Conservation (phyloP, 805 yeast species). For the Zygoascus flipseniorum region DNA sequence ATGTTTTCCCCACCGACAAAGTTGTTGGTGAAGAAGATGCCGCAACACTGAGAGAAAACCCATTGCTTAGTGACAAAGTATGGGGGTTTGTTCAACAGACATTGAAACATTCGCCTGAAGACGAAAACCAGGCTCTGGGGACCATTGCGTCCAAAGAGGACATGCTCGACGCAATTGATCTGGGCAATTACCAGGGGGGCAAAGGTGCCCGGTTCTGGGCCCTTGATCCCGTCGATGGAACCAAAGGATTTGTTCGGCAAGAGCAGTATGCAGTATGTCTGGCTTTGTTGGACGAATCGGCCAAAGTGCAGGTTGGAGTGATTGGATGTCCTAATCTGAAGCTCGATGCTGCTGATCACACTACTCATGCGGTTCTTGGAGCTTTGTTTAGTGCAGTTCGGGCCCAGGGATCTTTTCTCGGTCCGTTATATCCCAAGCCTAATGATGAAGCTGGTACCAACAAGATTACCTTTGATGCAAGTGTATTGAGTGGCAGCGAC, state of each 20-base stretch:
- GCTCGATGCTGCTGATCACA: constrained; percentile 28
- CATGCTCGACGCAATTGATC: constrained; percentile 60
- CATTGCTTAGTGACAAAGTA: constrained; percentile 44
- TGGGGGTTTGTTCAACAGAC: constrained; percentile 40
- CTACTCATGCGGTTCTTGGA: constrained; percentile 32
- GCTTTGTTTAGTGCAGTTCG: constrained; percentile 65
- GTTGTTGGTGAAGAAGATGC: constrained; percentile 96
- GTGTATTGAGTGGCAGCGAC: constrained; percentile 29
- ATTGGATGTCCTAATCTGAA: constrained; percentile 90
- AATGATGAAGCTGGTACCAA: constrained; percentile 25
- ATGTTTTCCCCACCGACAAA: constrained; percentile 74
- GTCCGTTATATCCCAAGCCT: constrained; percentile 26
- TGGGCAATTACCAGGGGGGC: constrained; percentile 78
- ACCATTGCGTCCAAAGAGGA: constrained; percentile 32
- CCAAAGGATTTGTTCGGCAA: constrained; percentile 91
- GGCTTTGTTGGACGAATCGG: constrained; percentile 71
- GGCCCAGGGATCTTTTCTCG: constrained; percentile 59
- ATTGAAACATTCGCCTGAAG: constrained; percentile 22
- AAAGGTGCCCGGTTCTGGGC: constrained; percentile 85
- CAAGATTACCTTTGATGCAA: constrained; percentile 43
- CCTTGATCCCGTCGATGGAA: constrained; percentile 96
- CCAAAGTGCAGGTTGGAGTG: constrained; percentile 78
- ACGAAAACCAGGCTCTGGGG: constrained; percentile 30
- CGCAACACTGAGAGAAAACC: constrained; percentile 47
- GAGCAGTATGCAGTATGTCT: constrained; percentile 89